Conservation (phyloP, 305 asterid genomes). For the Solanum hybrid region DNA sequence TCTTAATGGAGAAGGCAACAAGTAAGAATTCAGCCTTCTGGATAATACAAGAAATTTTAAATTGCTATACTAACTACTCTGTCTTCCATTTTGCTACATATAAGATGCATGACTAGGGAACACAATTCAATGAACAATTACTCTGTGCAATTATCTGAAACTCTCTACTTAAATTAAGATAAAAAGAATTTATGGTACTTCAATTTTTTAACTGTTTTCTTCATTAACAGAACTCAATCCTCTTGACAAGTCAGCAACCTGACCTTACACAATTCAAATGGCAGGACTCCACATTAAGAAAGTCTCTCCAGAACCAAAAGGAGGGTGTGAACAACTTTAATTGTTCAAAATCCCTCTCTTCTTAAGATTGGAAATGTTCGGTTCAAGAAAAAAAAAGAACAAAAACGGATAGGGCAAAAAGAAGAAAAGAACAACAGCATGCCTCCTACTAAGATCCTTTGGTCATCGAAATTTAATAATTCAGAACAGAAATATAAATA, state of each 20-base stretch:
- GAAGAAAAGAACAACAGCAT: constrained; percentile 3
- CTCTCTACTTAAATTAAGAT: not conserved
- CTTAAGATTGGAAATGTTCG: constrained; percentile 1
- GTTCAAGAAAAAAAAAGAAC: not conserved
- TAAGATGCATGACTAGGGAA: not conserved
- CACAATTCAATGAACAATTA: not conserved
- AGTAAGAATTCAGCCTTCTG: not conserved
- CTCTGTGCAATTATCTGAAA: not conserved
- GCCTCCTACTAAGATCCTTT: constrained; percentile 5
- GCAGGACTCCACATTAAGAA: not conserved
- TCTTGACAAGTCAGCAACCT: not conserved
- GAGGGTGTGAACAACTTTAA: not conserved
- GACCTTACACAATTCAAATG: not conserved
- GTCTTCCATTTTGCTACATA: not conserved
- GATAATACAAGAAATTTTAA: not conserved
- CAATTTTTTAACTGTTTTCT: not conserved
- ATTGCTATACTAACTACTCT: not conserved
- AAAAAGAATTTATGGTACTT: not conserved
- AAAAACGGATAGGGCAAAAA: not conserved
- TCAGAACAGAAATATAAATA: not conserved
- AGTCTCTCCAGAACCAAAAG: not conserved
- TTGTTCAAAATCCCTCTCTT: not conserved
- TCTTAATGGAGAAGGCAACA: not conserved
- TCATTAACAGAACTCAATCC: not conserved
- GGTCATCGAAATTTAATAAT: not conserved